Evolutionary conservation across 352 stramenopile species (phyloP).

Genomic region (Phytophthora ramorum): DNA sequence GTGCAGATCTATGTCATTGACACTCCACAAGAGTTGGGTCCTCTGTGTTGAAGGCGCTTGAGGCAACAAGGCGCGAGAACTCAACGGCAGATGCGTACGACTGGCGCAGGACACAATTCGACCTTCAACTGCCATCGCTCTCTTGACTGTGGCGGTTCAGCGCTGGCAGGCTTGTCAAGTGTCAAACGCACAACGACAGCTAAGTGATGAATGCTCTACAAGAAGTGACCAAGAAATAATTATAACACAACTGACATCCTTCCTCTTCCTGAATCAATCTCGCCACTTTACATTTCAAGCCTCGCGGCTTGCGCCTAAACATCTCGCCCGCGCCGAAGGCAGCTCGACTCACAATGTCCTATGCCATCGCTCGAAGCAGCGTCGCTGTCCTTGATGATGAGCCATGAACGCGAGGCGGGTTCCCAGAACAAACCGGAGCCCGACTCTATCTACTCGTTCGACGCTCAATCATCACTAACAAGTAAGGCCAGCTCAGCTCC

Average conservation of each 20-base stretch:
- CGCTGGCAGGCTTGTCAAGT: neutral
- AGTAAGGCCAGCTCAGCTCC: slow-evolving; percentile 39
- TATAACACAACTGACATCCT: slow-evolving; percentile 48
- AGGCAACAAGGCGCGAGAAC: slow-evolving; percentile 39
- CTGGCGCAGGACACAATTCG: slow-evolving; percentile 31
- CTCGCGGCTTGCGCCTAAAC: slow-evolving; percentile 26
- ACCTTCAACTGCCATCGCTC: slow-evolving; percentile 31
- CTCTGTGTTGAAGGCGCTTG: slow-evolving; percentile 66
- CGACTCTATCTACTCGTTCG: slow-evolving; percentile 38
- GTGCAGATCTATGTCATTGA: neutral
- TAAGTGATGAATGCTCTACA: slow-evolving; percentile 4
- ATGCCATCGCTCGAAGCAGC: slow-evolving; percentile 34
- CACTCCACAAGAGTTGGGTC: slow-evolving; percentile 30
- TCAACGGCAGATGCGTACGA: slow-evolving; percentile 17
- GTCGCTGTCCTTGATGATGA: slow-evolving; percentile 37
- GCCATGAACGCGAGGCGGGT: slow-evolving; percentile 29
- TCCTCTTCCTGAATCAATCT: slow-evolving; percentile 40
- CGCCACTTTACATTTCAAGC: slow-evolving; percentile 51
- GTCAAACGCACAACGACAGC: neutral
- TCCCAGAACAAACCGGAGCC: slow-evolving; percentile 26
- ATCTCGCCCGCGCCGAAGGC: slow-evolving; percentile 32
- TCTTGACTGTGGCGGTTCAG: neutral
- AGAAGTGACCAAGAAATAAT: slow-evolving; percentile 34
- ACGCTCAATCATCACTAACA: slow-evolving; percentile 35
- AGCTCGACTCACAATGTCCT: slow-evolving; percentile 42